phyloP scores from a whole-genome alignment of 2,329 filamentous ascomycete genomes.

The Fusarium longipes region DNA sequence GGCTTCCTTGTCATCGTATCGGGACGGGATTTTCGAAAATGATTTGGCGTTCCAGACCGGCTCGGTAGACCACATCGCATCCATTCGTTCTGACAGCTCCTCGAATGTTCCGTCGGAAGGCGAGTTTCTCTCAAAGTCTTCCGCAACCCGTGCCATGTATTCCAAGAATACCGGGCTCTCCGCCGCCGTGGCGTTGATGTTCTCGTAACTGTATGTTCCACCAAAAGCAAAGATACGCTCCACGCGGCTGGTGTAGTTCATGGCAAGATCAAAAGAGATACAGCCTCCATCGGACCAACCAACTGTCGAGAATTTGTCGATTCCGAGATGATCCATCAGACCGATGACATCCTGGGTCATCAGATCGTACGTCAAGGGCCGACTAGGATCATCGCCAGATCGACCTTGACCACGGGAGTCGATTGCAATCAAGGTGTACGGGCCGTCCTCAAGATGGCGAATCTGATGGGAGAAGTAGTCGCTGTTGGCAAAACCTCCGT shows the following conservation, averaged over 20 bases:
- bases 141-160: background rate
- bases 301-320: background rate
- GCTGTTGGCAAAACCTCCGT: slow-evolving; percentile 3
- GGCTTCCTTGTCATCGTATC: background rate
- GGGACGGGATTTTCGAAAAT: background rate
- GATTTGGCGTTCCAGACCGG: background rate
- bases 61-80: background rate
- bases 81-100: background rate
- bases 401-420: slow-evolving; percentile 3
- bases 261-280: slow-evolving; percentile 1
- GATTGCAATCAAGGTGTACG: background rate
- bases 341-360: background rate
- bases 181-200: background rate
- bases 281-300: background rate
- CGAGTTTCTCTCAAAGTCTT: background rate
- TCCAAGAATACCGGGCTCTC: background rate
- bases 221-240: slow-evolving; percentile 3
- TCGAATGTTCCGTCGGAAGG: background rate
- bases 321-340: background rate
- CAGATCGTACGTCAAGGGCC: background rate
- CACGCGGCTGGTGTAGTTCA: background rate
- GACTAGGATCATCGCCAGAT: background rate
- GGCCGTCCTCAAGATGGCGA: background rate
- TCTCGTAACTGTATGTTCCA: background rate
- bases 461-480: slow-evolving; percentile 3